Evolutionary conservation across 2,329 filamentous ascomycete species (phyloP), one percentile per base, ranked within the genome.

Genomic region (Emydomyces testavorans): DNA sequence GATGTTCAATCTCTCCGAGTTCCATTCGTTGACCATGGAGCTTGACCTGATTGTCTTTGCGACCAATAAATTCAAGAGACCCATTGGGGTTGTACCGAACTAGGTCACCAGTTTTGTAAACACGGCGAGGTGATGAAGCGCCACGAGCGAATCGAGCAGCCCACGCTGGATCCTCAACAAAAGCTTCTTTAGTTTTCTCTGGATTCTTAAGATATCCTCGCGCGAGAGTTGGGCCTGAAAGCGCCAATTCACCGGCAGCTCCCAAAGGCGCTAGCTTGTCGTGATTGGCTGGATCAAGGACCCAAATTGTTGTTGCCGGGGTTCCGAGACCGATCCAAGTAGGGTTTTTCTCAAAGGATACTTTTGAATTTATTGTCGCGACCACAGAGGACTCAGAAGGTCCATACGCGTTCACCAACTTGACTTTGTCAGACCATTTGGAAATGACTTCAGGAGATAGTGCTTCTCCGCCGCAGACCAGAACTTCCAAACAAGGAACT

Each of bases 391-490:
- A 60, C 53, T 93, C 88, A 0, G 83, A 85, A 0, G 87, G 85
- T 0, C 86, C 86, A 53, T 94, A 94, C 0, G 76, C 86, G 67
- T 92, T 83, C 60, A 80, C 87, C 0, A 94, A 70, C 13, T 79
- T 61, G 1, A 60, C 74, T 32, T 69, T 72, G 0, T 73, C 73
- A 18, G 73, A 74, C 89, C 89, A 94, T 32, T 72, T 72, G 1
- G 74, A 68, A 36, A 82, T 77, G 0, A 94, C 83, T 26, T 77
- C 75, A 28, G 79, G 75, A 0, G 83, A 89, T 65, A 94, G 73
- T 0, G 82, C 76, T 63, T 94, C 88, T 3, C 88, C 88, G 1
- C 85, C 83, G 1, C 83, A 87, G 7, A 92, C 82, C 2, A 94
- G 69, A 52, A 92, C 85, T 35, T 80, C 65, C 0, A 94, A 83